Conservation (phyloP, 257 asterid species). For the Gynochthodes officinalis region DNA sequence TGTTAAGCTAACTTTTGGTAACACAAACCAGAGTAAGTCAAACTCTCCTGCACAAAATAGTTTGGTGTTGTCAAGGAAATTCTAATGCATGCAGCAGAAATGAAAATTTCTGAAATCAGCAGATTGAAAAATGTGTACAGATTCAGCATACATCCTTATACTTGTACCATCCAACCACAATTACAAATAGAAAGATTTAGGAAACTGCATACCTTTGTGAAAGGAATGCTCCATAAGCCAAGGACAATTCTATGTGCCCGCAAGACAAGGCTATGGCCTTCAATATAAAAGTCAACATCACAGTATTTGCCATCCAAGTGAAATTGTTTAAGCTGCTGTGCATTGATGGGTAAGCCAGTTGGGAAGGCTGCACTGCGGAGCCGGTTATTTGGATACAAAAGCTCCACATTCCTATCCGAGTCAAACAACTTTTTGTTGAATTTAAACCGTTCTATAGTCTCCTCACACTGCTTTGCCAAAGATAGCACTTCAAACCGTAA, state of each 20-base stretch:
- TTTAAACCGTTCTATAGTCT: slow-evolving; percentile 60
- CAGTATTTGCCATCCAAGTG: slow-evolving; percentile 58
- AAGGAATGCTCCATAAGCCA: slow-evolving; percentile 92
- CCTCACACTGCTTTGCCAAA: slow-evolving; percentile 77
- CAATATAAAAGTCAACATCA: slow-evolving; percentile 69
- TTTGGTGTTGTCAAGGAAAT: not conserved
- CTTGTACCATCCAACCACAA: not conserved
- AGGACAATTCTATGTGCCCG: slow-evolving; percentile 74
- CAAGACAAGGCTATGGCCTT: slow-evolving; percentile 61
- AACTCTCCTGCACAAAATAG: not conserved
- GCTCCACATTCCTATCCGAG: slow-evolving; percentile 70
- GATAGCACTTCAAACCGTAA: slow-evolving; percentile 56
- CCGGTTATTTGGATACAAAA: slow-evolving; percentile 63
- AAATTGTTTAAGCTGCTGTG: slow-evolving; percentile 56
- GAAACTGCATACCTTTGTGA: slow-evolving; percentile 64
- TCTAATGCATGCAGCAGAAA: not conserved
- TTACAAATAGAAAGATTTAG: not conserved
- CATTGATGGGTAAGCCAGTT: slow-evolving; percentile 65
- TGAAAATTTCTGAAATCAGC: not conserved
- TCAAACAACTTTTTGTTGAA: slow-evolving; percentile 63
- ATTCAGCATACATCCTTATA: not conserved
- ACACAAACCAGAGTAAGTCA: no score
- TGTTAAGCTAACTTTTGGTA: not conserved
- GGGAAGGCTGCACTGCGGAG: slow-evolving; percentile 46
- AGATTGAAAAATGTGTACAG: not conserved